phyloP scores from a whole-genome alignment of 2,329 filamentous ascomycete genomes.

The Monilinia fructigena region DNA sequence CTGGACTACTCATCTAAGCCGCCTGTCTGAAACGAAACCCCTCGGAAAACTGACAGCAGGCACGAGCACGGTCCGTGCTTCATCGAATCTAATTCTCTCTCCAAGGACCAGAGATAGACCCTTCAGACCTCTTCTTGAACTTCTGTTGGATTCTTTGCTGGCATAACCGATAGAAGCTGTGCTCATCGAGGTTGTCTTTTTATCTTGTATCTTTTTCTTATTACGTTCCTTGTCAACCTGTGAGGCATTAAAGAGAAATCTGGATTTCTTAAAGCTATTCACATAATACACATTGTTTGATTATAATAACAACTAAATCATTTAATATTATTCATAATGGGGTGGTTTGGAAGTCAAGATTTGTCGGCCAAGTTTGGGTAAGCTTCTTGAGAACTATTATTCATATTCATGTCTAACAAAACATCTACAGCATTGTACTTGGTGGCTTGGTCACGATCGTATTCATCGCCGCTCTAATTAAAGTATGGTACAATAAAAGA shows the following conservation, averaged over 20 bases:
- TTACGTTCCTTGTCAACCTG: constrained; percentile 6
- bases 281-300: not conserved
- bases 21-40: constrained; percentile 2
- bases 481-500: constrained; percentile 20
- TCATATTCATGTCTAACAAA: not conserved
- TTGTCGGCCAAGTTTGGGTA: constrained; percentile 20
- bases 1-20: not conserved
- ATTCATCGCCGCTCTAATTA: constrained; percentile 6
- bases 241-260: not conserved
- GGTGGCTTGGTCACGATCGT: constrained; percentile 12
- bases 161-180: constrained; percentile 9
- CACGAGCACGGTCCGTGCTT: constrained; percentile 3
- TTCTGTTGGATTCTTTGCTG: constrained; percentile 1
- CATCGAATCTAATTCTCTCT: constrained; percentile 3
- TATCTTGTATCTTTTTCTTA: constrained; percentile 2
- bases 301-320: not conserved
- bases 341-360: constrained; percentile 20
- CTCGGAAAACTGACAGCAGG: constrained; percentile 9
- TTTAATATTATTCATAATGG: constrained; percentile 23
- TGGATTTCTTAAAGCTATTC: not conserved
- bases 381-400: constrained; percentile 1
- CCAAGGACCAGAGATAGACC: not conserved
- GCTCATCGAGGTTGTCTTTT: constrained; percentile 7
- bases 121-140: constrained; percentile 4
- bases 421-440: constrained; percentile 13